phyloP scores from a whole-genome alignment of 2,329 filamentous ascomycete species.

The Emmonsiellopsis sp. region DNA sequence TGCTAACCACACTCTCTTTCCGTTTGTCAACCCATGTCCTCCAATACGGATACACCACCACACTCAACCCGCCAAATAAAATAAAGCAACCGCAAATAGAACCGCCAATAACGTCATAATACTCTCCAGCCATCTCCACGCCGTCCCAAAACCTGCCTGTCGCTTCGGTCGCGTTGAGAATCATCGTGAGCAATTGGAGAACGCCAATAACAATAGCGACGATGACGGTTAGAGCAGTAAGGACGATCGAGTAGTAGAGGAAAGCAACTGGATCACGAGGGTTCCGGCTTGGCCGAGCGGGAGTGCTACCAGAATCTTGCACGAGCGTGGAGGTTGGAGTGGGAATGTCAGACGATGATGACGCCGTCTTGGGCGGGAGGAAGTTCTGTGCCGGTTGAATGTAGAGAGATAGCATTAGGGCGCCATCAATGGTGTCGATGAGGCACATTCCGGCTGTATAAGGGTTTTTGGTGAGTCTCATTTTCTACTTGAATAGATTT shows the following conservation, averaged over 20 bases:
- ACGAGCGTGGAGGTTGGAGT: conserved; percentile 8
- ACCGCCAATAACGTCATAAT: conserved; percentile 80
- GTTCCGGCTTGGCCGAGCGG: conserved; percentile 39
- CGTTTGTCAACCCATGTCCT: conserved; percentile 46
- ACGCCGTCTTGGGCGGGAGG: conserved; percentile 21
- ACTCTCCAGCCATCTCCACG: conserved; percentile 62
- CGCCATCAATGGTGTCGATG: conserved; percentile 83
- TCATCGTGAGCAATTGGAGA: conserved; percentile 71
- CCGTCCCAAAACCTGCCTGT: conserved; percentile 83
- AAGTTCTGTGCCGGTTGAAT: conserved; percentile 44
- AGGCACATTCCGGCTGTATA: conserved; percentile 78
- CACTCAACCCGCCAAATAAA: conserved; percentile 62
- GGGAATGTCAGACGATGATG: conserved; percentile 6
- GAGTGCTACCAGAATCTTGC: not conserved
- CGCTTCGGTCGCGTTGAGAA: conserved; percentile 65
- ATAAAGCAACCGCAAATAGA: conserved; percentile 79
- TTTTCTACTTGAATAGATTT: not conserved
- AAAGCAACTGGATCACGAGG: conserved; percentile 80
- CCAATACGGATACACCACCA: conserved; percentile 74
- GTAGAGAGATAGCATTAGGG: conserved; percentile 91
- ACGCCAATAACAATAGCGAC: conserved; percentile 79
- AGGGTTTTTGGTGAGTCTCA: not conserved
- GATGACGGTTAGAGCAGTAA: conserved; percentile 72
- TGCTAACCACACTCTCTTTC: not conserved
- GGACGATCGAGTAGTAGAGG: conserved; percentile 83